Evolutionary conservation across 257 asterid species (phyloP).

Genomic region (Avicennia marina): DNA sequence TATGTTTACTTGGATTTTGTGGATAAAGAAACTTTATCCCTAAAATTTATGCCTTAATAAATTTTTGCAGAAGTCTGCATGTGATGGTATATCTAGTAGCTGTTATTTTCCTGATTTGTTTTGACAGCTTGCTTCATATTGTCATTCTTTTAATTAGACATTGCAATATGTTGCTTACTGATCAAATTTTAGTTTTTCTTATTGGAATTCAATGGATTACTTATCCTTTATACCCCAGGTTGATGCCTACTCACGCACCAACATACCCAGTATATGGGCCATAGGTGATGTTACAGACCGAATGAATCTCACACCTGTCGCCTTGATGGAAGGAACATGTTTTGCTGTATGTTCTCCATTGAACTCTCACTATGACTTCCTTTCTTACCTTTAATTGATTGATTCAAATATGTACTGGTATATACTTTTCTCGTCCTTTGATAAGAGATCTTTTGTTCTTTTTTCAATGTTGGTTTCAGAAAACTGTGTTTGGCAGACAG

Average conservation of each 20-base stretch:
- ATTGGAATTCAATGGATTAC: conserved; percentile 5
- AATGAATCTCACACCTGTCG: conserved; percentile 97
- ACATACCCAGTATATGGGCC: conserved; percentile 96
- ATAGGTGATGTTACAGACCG: conserved; percentile 90
- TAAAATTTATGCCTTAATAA: no score
- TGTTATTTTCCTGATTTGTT: no score
- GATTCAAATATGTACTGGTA: no score
- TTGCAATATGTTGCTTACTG: no score
- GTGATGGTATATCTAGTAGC: no score
- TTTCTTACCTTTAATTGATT: not conserved
- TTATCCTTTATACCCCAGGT: conserved; percentile 43
- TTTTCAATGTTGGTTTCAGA: conserved; percentile 46
- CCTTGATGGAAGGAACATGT: conserved; percentile 91
- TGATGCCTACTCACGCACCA: conserved; percentile 74
- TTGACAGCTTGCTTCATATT: no score
- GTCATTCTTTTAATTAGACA: no score
- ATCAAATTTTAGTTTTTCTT: no score
- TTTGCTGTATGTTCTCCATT: conserved; percentile 63
- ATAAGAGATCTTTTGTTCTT: no score
- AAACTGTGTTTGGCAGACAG: conserved; percentile 89
- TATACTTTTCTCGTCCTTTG: no score
- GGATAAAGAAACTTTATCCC: no score
- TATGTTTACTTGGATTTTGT: not conserved
- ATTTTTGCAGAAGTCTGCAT: no score
- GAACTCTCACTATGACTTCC: not conserved